Conservation (phyloP, 83 land plant genomes). For the Thuja plicata region DNA sequence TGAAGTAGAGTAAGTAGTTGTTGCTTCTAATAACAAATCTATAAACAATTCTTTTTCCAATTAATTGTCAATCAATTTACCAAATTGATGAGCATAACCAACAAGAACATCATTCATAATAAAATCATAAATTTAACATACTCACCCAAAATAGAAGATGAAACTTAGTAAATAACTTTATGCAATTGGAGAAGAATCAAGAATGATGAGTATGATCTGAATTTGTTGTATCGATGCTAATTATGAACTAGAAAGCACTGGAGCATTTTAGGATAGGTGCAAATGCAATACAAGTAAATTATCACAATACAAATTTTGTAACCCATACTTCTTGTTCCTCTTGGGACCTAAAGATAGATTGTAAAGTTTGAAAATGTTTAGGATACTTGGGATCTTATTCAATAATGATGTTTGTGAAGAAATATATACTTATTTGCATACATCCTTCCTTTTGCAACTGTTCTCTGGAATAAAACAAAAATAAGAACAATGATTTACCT, state of each 20-base stretch:
- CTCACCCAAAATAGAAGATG: neutral
- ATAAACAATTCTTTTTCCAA: neutral
- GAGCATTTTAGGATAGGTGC: neutral
- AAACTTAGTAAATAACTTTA: too few species aligned
- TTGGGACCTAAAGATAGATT: neutral
- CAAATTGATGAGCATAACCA: neutral
- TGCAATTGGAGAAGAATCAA: neutral
- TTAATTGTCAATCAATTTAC: too few species aligned
- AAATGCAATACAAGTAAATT: neutral
- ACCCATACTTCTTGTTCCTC: neutral
- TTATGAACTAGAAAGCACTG: neutral
- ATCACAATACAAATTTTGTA: too few species aligned
- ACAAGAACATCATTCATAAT: neutral
- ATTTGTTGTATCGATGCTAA: neutral
- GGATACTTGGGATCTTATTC: neutral
- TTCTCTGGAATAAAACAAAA: neutral
- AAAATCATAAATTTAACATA: too few species aligned
- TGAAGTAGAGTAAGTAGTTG: too few species aligned
- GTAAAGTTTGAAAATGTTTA: neutral
- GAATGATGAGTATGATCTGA: neutral
- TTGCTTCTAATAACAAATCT: neutral
- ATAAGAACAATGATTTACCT: constrained; percentile 34
- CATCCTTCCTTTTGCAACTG: neutral
- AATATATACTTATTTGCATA: neutral
- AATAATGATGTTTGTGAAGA: neutral